A percentile compares a stretch with the other conserved stretches of the same genome.
Evolutionary conservation across 768 basidiomycete species (phyloP).

Genomic region (Pisolithus tinctorius): DNA sequence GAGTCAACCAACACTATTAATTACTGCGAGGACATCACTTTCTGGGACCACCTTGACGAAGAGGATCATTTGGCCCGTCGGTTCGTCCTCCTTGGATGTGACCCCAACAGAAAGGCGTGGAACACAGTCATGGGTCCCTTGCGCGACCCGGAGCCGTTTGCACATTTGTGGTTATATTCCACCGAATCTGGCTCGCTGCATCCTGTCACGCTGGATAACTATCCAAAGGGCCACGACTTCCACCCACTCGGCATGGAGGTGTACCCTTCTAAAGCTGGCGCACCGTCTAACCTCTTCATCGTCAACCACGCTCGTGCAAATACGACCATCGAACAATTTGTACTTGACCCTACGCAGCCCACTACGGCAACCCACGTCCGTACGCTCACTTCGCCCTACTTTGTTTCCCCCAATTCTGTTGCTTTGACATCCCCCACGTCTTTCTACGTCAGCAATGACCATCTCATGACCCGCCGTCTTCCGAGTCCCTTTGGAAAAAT

Average conservation of each 20-base stretch:
- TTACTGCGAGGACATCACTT: slow-evolving; percentile 54
- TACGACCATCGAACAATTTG: slow-evolving; percentile 66
- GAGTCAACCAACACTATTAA: slow-evolving; percentile 25
- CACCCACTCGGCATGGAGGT: slow-evolving; percentile 66
- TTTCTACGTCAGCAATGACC: slow-evolving; percentile 73
- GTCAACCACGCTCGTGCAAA: slow-evolving; percentile 60
- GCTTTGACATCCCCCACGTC: slow-evolving; percentile 58
- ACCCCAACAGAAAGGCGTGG: slow-evolving; percentile 49
- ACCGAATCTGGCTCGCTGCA: slow-evolving; percentile 22
- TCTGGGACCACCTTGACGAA: slow-evolving; percentile 46
- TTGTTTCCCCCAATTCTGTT: slow-evolving; percentile 61
- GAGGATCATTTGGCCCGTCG: slow-evolving; percentile 33
- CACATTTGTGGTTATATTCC: slow-evolving; percentile 54
- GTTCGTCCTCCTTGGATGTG: slow-evolving; percentile 36
- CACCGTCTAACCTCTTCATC: slow-evolving; percentile 52
- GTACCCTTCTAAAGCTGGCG: slow-evolving; percentile 43
- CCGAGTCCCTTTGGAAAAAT: slow-evolving; percentile 41
- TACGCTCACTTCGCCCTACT: slow-evolving; percentile 53
- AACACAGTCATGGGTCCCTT: slow-evolving; percentile 76
- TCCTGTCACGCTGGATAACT: slow-evolving; percentile 41
- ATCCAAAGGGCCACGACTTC: slow-evolving; percentile 55
- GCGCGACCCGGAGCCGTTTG: slow-evolving; percentile 46
- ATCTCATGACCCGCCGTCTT: slow-evolving; percentile 57
- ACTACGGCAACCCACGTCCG: slow-evolving; percentile 46
- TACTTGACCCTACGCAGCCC: slow-evolving; percentile 38